Evolutionary conservation across 2,329 filamentous ascomycete species (phyloP).

Genomic region (Elsinoe arachidis): DNA sequence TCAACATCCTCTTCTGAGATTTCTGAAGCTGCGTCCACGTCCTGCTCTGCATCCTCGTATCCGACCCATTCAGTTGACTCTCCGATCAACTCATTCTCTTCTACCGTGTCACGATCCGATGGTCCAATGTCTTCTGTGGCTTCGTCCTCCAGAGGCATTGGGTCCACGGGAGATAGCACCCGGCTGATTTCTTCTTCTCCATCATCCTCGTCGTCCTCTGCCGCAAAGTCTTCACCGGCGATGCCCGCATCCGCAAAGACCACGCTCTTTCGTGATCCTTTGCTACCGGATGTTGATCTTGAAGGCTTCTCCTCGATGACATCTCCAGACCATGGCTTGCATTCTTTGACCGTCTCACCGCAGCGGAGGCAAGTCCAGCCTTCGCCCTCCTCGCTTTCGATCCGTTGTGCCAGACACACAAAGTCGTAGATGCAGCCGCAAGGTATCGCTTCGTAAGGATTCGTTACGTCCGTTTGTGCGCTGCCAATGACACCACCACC

Average conservation of each 20-base stretch:
- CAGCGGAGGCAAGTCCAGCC: constrained; percentile 89
- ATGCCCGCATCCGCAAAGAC: constrained; percentile 21
- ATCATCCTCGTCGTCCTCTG: constrained; percentile 18
- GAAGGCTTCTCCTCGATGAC: constrained; percentile 47
- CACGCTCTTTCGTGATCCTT: constrained; percentile 23
- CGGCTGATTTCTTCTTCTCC: constrained; percentile 15
- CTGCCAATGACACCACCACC: constrained; percentile 76
- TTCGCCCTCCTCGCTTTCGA: constrained; percentile 89
- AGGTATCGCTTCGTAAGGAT: constrained; percentile 83
- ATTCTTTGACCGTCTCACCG: constrained; percentile 73
- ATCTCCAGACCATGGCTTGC: constrained; percentile 85
- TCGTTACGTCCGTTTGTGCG: constrained; percentile 86
- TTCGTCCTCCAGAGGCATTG: constrained; percentile 24
- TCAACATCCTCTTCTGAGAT: background rate
- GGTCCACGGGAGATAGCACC: constrained; percentile 20
- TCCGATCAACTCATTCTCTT: constrained; percentile 2
- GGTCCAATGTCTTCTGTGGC: constrained; percentile 19
- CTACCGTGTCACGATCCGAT: constrained; percentile 7
- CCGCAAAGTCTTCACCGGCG: constrained; percentile 21
- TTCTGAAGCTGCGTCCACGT: constrained; percentile 9
- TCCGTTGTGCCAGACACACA: constrained; percentile 79
- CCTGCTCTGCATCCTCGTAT: constrained; percentile 17
- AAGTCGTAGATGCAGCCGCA: constrained; percentile 95
- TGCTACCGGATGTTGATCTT: constrained; percentile 15
- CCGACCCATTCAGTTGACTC: constrained; percentile 19